Evolutionary conservation across 2,329 filamentous ascomycete species (phyloP).

Genomic region (Neurospora crassa): DNA sequence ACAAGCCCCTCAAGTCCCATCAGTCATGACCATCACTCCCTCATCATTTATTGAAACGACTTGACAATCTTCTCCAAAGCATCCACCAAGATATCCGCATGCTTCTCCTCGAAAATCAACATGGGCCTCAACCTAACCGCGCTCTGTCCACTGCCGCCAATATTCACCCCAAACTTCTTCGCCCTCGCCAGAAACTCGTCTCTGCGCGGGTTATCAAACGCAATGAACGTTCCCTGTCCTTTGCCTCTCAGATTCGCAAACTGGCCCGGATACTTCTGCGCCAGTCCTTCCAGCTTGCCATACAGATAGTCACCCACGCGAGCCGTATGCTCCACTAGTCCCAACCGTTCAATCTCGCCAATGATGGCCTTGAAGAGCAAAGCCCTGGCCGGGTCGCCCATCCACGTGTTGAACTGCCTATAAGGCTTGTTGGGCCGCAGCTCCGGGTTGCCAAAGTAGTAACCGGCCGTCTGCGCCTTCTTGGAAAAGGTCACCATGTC

Average conservation of each 20-base stretch:
- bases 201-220: conserved; percentile 74
- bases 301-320: conserved; percentile 72
- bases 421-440: conserved; percentile 87
- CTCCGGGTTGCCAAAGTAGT: conserved; percentile 76
- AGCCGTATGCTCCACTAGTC: conserved; percentile 73
- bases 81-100: conserved; percentile 78
- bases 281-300: conserved; percentile 56
- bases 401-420: conserved; percentile 96
- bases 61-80: conserved; percentile 62
- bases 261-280: conserved; percentile 61
- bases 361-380: conserved; percentile 82
- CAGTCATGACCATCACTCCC: not conserved
- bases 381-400: conserved; percentile 81
- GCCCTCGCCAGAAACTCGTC: conserved; percentile 72
- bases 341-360: conserved; percentile 64
- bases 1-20: not conserved
- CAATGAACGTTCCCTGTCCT: conserved; percentile 84
- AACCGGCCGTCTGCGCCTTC: conserved; percentile 89
- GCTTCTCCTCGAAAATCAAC: conserved; percentile 85
- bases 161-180: conserved; percentile 75
- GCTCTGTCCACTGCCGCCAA: conserved; percentile 67
- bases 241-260: conserved; percentile 80
- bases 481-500: conserved; percentile 95
- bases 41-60: not conserved
- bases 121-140: conserved; percentile 80